These are phyloP conservation scores for Lachancea dasiensis DNA, from an alignment of 805 yeast genomes.

Conservation along the genomic window DNA sequence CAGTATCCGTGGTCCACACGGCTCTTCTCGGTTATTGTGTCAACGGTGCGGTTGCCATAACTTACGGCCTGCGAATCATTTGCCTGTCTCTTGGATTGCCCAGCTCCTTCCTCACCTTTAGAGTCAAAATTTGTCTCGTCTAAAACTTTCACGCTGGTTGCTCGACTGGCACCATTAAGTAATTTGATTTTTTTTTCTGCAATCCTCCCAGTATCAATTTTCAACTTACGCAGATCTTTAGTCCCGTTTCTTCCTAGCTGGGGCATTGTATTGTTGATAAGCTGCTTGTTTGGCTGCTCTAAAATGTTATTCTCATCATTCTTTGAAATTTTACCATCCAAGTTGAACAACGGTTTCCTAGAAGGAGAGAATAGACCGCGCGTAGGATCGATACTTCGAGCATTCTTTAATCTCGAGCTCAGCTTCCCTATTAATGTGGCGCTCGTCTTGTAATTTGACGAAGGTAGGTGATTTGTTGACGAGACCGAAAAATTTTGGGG, in stretches of 20 bases:
- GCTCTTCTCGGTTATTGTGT: not conserved
- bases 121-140: slow-evolving; percentile 7
- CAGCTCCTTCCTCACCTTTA: not conserved
- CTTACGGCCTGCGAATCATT: not conserved
- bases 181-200: slow-evolving; percentile 39
- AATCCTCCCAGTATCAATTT: slow-evolving; percentile 38
- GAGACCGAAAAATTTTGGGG: slow-evolving; percentile 19
- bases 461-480: slow-evolving; percentile 7
- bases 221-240: slow-evolving; percentile 32
- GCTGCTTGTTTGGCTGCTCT: slow-evolving; percentile 7
- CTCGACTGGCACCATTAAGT: slow-evolving; percentile 24
- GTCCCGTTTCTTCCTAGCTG: too few species aligned
- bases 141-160: slow-evolving; percentile 15
- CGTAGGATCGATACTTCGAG: slow-evolving; percentile 27
- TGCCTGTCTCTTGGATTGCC: not conserved
- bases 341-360: slow-evolving; percentile 9
- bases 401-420: slow-evolving; percentile 31
- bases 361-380: slow-evolving; percentile 36
- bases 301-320: too few species aligned
- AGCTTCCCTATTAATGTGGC: slow-evolving; percentile 30
- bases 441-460: slow-evolving; percentile 16
- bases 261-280: too few species aligned
- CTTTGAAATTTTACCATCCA: too few species aligned
- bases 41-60: not conserved
- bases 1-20: slow-evolving; percentile 45